A percentile compares a stretch with the other conserved stretches of the same genome.
These are phyloP conservation scores for Linum trigynum DNA, from an alignment of 345 rosid species.

Conservation along the genomic window DNA sequence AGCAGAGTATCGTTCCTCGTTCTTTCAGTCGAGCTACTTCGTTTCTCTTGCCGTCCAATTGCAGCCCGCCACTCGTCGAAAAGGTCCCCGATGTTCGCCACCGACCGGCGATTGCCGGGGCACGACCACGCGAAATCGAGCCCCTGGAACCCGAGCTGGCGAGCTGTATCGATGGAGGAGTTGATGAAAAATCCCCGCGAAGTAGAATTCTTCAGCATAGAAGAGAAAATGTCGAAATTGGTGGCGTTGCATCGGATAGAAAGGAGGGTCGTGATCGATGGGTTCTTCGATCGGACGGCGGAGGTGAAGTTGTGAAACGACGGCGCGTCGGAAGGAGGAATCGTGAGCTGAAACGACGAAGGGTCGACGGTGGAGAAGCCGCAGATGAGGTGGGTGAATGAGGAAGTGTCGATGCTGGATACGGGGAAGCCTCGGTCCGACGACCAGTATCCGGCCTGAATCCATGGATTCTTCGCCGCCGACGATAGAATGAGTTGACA, in stretches of 20 bases:
- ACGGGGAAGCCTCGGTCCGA: background rate
- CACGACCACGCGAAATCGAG: constrained; percentile 17
- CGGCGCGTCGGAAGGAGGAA: constrained; percentile 10
- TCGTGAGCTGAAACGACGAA: background rate
- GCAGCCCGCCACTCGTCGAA: constrained; percentile 28
- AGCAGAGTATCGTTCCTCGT: constrained; percentile 16
- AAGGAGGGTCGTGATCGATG: constrained; percentile 12
- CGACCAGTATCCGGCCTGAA: background rate
- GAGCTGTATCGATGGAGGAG: background rate
- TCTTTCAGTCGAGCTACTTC: background rate
- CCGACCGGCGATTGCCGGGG: constrained; percentile 8
- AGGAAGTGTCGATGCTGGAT: background rate
- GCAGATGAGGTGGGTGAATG: background rate
- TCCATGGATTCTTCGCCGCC: background rate
- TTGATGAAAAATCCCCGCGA: background rate
- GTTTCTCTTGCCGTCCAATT: background rate
- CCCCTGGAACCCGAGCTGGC: constrained; percentile 16
- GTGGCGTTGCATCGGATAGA: constrained; percentile 6
- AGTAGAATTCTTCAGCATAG: background rate
- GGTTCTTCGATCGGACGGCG: constrained; percentile 16
- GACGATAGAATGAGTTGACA: background rate
- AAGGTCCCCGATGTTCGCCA: constrained; percentile 18
- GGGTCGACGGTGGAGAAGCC: background rate
- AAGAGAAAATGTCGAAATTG: constrained; percentile 4
- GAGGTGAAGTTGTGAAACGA: constrained; percentile 16